Evolutionary conservation across 306 rosid species (phyloP).

Genomic region (Cicer cuneatum): DNA sequence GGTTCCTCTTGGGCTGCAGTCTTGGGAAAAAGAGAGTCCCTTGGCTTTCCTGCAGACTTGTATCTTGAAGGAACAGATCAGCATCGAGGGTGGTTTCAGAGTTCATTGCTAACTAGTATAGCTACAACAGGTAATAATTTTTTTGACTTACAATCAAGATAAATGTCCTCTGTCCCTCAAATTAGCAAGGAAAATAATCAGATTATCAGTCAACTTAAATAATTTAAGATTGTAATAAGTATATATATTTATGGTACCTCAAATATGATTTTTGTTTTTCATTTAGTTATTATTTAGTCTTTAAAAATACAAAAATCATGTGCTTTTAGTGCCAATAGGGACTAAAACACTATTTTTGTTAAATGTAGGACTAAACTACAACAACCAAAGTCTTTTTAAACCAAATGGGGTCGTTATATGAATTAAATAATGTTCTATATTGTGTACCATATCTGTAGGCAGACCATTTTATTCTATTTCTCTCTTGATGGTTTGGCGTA

Average conservation of each 20-base stretch:
- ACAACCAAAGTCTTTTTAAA: constrained; percentile 3
- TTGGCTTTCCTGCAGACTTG: constrained; percentile 85
- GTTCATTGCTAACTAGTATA: constrained; percentile 89
- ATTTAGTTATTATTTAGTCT: not conserved
- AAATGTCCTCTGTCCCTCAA: not conserved
- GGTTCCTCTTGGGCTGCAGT: constrained; percentile 99
- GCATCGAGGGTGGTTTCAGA: constrained; percentile 99
- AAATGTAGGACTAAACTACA: not conserved
- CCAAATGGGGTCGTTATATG: not conserved
- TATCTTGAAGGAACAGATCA: constrained; percentile 99
- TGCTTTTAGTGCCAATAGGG: not conserved
- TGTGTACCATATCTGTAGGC: not conserved
- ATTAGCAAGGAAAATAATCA: not conserved
- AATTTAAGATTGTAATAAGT: not conserved
- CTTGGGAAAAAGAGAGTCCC: constrained; percentile 70
- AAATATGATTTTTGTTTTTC: not conserved
- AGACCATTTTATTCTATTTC: constrained; percentile 7
- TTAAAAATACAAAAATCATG: not conserved
- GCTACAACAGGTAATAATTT: constrained; percentile 82
- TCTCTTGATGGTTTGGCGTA: constrained; percentile 3
- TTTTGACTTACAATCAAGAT: constrained; percentile 9
- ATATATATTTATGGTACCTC: not conserved
- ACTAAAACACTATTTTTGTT: not conserved
- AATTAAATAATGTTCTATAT: constrained; percentile 9
- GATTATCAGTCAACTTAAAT: not conserved